Conservation (phyloP, 345 rosid genomes). For the Brassica carinata region DNA sequence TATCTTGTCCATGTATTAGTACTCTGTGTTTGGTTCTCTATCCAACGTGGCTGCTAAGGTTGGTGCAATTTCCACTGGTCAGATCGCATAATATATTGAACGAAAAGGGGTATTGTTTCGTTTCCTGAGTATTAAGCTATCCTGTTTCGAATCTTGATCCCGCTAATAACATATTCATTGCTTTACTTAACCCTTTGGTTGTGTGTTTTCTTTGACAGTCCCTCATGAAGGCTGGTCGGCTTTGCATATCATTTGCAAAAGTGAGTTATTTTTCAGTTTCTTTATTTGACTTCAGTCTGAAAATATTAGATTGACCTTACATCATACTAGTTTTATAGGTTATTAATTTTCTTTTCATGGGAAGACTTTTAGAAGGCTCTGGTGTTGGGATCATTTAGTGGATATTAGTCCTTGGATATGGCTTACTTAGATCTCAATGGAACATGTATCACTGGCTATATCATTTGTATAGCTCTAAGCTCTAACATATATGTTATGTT, state of each 20-base stretch:
- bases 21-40: slow-evolving; percentile 56
- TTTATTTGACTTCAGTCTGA: not conserved
- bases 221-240: slow-evolving; percentile 67
- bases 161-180: slow-evolving; percentile 1
- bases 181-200: slow-evolving; percentile 7
- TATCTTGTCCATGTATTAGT: slow-evolving; percentile 47
- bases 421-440: not conserved
- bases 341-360: slow-evolving; percentile 79
- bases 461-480: not conserved
- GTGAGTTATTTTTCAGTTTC: not conserved
- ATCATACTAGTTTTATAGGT: slow-evolving; percentile 54
- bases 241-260: not conserved
- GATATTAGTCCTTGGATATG: no score
- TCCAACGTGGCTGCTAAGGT: slow-evolving; percentile 99
- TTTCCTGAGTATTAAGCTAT: not conserved
- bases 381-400: slow-evolving; percentile 81
- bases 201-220: slow-evolving; percentile 52
- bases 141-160: not conserved
- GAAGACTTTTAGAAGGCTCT: slow-evolving; percentile 92
- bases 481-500: not conserved
- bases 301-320: slow-evolving; percentile 20
- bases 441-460: not conserved
- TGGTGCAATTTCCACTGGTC: slow-evolving; percentile 97
- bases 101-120: slow-evolving; percentile 77
- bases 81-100: slow-evolving; percentile 86